Evolutionary conservation across 139 green algal genomes (phyloP), one percentile per base, ranked within the genome.

Genomic region (Deuterostichococcus epilithicus): DNA sequence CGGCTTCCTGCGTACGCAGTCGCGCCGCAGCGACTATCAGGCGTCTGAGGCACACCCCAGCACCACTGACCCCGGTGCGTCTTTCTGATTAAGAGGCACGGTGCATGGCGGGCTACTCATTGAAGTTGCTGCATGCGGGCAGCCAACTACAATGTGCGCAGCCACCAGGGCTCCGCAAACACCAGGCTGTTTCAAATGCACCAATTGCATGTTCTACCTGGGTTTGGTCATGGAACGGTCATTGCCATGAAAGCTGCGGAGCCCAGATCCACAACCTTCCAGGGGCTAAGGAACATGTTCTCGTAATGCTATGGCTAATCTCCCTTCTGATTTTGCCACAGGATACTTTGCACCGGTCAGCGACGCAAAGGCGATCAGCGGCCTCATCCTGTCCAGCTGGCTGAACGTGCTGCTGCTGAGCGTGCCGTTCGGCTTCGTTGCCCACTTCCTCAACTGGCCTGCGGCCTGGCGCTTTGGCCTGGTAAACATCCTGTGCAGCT

Each of bases 321-420:
- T 6, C 26, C 0, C 10, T 35, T 22, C 2, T 39, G 13, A 28
- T 15, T 65, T 1, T 34, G 8, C 44, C 6, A 52, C 80, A 86
- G 85, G 85, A 38, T 44, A 70, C 1, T 82, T 80, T 36, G 58
- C 82, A 3, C 83, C 85, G 2, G 52, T 37, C 28, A 73, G 65
- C 3, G 86, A 90, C 69, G 72, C 72, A 20, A 44, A 37, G 32
- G 73, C 76, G 13, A 58, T 88, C 28, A 76, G 47, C 32, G 35
- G 68, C 37, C 90, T 95, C 67, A 18, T 95, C 22, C 45, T 81
- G 1, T 70, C 65, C 63, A 87, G 73, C 69, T 86, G 73, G 32
- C 58, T 95, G 71, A 95, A 95, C 74, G 2, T 95, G 13, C 58
- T 96, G 73, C 88, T 96, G 44, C 22, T 96, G 0, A 79, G 67